Evolutionary conservation across 1,139 yeast genomes (phyloP).

Genomic region (Kodamaea arcana): DNA sequence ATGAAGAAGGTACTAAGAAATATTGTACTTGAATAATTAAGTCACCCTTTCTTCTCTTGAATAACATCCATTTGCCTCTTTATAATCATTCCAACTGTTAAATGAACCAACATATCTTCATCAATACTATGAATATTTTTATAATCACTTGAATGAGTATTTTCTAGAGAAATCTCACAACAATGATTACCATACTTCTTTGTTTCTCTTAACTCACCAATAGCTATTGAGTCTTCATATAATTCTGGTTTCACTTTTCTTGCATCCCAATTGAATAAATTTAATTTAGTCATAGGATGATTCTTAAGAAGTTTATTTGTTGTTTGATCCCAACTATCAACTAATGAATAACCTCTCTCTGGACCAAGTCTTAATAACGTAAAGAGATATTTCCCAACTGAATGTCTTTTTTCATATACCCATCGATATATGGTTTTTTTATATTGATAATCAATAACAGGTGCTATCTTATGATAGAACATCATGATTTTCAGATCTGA

Average conservation of each 20-base stretch:
- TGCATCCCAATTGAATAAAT: background rate
- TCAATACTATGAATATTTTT: conserved; percentile 6
- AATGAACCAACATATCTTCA: conserved; percentile 7
- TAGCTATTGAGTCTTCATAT: conserved; percentile 4
- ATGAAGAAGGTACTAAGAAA: no score
- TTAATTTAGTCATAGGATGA: conserved; percentile 2
- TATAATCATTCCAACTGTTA: conserved; percentile 7
- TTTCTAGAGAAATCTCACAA: conserved; percentile 4
- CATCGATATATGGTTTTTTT: conserved; percentile 5
- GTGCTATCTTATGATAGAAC: conserved; percentile 7
- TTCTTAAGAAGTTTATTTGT: conserved; percentile 2
- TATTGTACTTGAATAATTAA: no score
- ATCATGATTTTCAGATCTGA: no score
- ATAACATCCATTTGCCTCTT: conserved; percentile 7
- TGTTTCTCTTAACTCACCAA: conserved; percentile 6
- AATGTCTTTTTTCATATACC: conserved; percentile 5
- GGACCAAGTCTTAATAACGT: conserved; percentile 6
- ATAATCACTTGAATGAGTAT: conserved; percentile 1
- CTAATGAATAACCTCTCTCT: conserved; percentile 6
- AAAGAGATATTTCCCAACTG: conserved; percentile 2
- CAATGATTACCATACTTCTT: conserved; percentile 1
- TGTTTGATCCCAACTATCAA: conserved; percentile 8
- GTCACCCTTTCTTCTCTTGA: background rate
- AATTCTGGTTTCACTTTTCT: conserved; percentile 3
- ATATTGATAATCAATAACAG: conserved; percentile 8